phyloP scores from a whole-genome alignment of 331 rosid species.

The Spiraea crenata region DNA sequence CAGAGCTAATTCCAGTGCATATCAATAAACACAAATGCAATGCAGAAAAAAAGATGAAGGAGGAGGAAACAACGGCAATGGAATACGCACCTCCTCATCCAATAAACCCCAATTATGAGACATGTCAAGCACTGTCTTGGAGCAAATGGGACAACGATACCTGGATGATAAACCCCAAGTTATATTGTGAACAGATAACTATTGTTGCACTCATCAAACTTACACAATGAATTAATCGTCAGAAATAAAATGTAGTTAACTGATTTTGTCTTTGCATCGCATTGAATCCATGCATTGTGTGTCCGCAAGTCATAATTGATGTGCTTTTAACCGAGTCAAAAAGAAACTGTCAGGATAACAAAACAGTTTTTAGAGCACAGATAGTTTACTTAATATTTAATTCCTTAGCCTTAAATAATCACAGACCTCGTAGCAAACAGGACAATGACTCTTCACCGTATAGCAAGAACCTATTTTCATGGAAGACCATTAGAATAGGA shows the following conservation, averaged over 20 bases:
- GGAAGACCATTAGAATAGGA: conserved; percentile 5
- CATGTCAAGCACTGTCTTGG: conserved; percentile 50
- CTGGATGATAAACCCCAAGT: conserved; percentile 38
- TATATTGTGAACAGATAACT: conserved; percentile 9
- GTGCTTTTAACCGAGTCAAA: conserved; percentile 62
- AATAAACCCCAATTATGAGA: conserved; percentile 39
- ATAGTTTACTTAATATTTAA: not conserved
- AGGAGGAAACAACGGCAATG: not conserved
- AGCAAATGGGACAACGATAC: conserved; percentile 69
- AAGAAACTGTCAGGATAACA: conserved; percentile 49
- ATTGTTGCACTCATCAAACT: not conserved
- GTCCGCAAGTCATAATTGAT: conserved; percentile 59
- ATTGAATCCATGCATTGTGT: conserved; percentile 51
- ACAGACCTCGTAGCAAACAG: conserved; percentile 71
- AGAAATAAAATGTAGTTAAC: conserved; percentile 30
- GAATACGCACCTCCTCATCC: conserved; percentile 46
- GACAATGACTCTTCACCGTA: conserved; percentile 64
- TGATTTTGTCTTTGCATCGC: conserved; percentile 49
- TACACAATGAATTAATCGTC: not conserved
- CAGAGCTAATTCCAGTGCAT: not conserved
- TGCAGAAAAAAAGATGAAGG: not conserved
- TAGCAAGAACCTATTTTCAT: conserved; percentile 49
- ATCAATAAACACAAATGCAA: too few species aligned
- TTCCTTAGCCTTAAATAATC: not conserved
- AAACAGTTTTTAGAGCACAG: conserved; percentile 27